Evolutionary conservation across 2,329 filamentous ascomycete genomes (phyloP).

Genomic region (Colletotrichum tanaceti): DNA sequence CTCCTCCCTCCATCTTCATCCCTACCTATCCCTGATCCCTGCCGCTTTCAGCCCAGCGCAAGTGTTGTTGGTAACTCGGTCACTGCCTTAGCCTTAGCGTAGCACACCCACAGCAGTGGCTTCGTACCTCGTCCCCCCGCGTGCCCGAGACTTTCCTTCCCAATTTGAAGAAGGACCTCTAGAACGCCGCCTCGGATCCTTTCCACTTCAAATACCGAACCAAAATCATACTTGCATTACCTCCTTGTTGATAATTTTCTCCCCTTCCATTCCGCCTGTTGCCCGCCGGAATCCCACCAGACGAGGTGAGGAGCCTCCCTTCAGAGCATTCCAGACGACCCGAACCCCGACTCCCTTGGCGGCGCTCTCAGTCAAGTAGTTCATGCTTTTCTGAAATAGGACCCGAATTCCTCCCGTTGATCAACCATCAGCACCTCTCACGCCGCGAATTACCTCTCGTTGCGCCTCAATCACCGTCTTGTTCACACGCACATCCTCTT

Average conservation of each 20-base stretch:
- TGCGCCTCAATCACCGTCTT: conserved; percentile 1
- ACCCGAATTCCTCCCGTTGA: conserved; percentile 12
- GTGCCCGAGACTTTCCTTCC: conserved; percentile 25
- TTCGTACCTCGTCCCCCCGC: not conserved
- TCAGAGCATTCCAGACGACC: conserved; percentile 30
- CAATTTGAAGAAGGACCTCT: conserved; percentile 1
- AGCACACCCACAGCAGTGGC: not conserved
- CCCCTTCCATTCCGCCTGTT: conserved; percentile 18
- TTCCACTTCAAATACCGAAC: conserved; percentile 2
- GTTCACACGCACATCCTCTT: not conserved
- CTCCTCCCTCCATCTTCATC: conserved; percentile 6
- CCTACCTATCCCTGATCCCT: conserved; percentile 27
- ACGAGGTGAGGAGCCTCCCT: conserved; percentile 25
- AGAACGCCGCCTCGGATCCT: conserved; percentile 23
- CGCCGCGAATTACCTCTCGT: conserved; percentile 2
- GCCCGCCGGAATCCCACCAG: conserved; percentile 24
- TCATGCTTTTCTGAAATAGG: conserved; percentile 37
- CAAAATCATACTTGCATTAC: conserved; percentile 26
- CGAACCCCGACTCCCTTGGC: conserved; percentile 29
- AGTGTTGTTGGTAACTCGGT: conserved; percentile 8
- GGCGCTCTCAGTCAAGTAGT: not conserved
- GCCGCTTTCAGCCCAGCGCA: conserved; percentile 38
- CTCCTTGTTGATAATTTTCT: conserved; percentile 3
- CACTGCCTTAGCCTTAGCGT: not conserved
- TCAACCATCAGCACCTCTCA: not conserved